Base-by-base conservation (phyloP, 108 stramenopile species). In the Conticribra weissflogii region DNA sequence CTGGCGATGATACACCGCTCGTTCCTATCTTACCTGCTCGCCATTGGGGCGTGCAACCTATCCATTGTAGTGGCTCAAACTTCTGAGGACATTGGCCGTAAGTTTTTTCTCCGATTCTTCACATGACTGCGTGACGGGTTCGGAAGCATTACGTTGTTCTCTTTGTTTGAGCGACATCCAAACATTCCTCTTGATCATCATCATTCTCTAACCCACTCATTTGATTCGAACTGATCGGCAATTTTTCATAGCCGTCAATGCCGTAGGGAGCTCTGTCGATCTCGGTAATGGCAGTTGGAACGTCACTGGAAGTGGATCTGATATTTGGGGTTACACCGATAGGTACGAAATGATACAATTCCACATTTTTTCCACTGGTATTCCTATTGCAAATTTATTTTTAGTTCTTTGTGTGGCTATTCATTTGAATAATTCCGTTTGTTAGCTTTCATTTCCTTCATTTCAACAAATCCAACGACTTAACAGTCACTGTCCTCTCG, bases 371-470 rank as follows among this genome's bases (percentile, higher is more conserved):
- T 28, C 23, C 22, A 53, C 54, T 34, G 18, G 25, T 21, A 34
- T 32, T 22, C 14, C 49, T 2, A 63, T 34, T 49, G 3, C 48
- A 17, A 21, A n/a, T n/a, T n/a, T 32, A 30, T 33, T 19, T 67
- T 25, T 25, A 23, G 0, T 41, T 1, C 17, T 23, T n/a, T 21
- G 30, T 45, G 4, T 55, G n/a, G n/a, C n/a, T 44, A 1, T 7
- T 25, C 44, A 12, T n/a, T 65, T 29, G n/a, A 12, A 51, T 54
- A 54, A 54, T 54, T 15, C 15, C 15, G 2, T 68, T 56, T 16
- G 68, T 59, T 21, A 54, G 15, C 59, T 71, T 71, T 33, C 70
- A 71, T 30, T 71, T 54, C 22, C 16, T 59, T 3, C 47, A 60
- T 17, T 71, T 61, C 57, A 28, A 62, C 2, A 17, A 48, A 31